Conservation (phyloP, 2,329 filamentous ascomycete genomes). For the Dendrostoma leiphaemia region DNA sequence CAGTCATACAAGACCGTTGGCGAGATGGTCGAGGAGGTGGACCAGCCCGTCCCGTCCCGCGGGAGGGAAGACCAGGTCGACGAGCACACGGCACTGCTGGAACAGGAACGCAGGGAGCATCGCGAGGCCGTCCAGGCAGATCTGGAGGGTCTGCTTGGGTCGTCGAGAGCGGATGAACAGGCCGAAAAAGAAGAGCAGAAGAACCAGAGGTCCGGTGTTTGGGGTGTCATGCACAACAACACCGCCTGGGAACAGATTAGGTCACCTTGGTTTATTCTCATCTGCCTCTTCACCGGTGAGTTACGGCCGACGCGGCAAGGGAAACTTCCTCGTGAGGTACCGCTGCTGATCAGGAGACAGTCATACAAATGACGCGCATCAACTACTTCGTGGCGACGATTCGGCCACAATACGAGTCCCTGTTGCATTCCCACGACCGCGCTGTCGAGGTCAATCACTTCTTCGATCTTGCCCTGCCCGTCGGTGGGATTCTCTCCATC, state of each 20-base stretch:
- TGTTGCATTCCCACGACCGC: slow-evolving; percentile 60
- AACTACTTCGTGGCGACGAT: slow-evolving; percentile 93
- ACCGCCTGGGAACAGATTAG: slow-evolving; percentile 70
- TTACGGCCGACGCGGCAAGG: not conserved
- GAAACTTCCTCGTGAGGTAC: not conserved
- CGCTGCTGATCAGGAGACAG: slow-evolving; percentile 22
- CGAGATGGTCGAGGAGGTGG: slow-evolving; percentile 74
- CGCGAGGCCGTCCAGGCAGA: slow-evolving; percentile 65
- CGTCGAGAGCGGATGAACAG: slow-evolving; percentile 59
- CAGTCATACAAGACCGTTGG: slow-evolving; percentile 83
- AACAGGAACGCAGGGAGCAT: slow-evolving; percentile 56
- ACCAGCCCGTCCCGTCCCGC: slow-evolving; percentile 42
- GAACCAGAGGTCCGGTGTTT: slow-evolving; percentile 72
- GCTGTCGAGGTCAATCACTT: slow-evolving; percentile 75
- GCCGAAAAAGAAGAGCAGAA: slow-evolving; percentile 66
- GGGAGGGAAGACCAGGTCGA: slow-evolving; percentile 51
- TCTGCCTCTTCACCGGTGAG: slow-evolving; percentile 73
- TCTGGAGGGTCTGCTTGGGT: slow-evolving; percentile 71
- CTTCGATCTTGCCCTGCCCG: slow-evolving; percentile 76
- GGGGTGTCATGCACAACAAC: slow-evolving; percentile 78
- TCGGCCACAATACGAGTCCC: slow-evolving; percentile 73
- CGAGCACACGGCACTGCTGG: slow-evolving; percentile 54
- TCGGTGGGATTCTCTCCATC: slow-evolving; percentile 80
- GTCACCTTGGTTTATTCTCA: slow-evolving; percentile 81
- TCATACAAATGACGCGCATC: slow-evolving; percentile 75